A percentile compares a stretch with the other conserved stretches of the same genome.
Evolutionary conservation across 768 basidiomycete genomes (phyloP).

Genomic region (Boletellus ananas): DNA sequence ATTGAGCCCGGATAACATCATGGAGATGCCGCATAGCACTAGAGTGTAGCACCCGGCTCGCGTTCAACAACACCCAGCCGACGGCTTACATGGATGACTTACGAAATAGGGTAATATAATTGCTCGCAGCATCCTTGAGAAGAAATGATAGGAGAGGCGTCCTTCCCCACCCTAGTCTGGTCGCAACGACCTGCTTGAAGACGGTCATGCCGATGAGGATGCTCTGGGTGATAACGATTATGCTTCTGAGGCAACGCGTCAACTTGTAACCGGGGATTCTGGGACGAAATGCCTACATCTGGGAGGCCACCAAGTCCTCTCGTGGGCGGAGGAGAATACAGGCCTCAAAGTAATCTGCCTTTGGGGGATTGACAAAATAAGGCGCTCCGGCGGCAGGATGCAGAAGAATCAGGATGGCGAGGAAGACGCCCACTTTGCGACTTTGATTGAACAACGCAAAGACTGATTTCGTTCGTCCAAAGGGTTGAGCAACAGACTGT

Average conservation of each 20-base stretch:
- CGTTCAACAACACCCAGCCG: not conserved
- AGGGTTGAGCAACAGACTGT: not conserved
- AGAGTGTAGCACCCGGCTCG: not conserved
- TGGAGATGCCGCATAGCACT: conserved; percentile 2
- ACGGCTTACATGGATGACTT: not conserved
- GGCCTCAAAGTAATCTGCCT: conserved; percentile 8
- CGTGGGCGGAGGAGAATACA: conserved; percentile 22
- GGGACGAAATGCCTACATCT: conserved; percentile 16
- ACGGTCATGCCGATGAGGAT: conserved; percentile 38
- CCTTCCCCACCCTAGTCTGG: conserved; percentile 39
- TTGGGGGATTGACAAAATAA: conserved; percentile 19
- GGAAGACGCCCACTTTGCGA: conserved; percentile 19
- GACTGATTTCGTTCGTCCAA: conserved; percentile 10
- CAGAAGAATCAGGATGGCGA: conserved; percentile 9
- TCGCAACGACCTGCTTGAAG: conserved; percentile 33
- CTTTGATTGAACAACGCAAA: conserved; percentile 35
- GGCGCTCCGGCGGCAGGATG: conserved; percentile 15
- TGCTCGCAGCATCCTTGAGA: conserved; percentile 45
- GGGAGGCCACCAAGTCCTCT: not conserved
- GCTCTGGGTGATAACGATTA: conserved; percentile 32
- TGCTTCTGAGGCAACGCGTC: conserved; percentile 3
- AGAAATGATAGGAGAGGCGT: conserved; percentile 39
- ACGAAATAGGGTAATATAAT: conserved; percentile 42
- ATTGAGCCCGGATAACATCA: not conserved
- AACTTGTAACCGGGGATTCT: not conserved